Evolutionary conservation across 129 eudicot genomes (phyloP).

Genomic region (Artemisia tridentata): DNA sequence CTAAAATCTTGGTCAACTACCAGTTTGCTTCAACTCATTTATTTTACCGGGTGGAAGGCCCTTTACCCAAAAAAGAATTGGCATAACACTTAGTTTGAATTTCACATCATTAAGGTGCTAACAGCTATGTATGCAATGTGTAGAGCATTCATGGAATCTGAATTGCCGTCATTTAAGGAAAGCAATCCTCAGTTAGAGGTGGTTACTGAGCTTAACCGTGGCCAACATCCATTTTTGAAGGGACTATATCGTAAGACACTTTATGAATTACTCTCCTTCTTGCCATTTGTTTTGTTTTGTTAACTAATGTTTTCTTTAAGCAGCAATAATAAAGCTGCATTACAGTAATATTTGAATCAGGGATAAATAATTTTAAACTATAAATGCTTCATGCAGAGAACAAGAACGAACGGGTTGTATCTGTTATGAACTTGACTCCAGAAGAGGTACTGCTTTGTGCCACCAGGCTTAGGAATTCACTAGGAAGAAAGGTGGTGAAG

Average conservation of each 20-base stretch:
- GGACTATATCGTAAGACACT: conserved; percentile 68
- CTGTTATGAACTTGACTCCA: conserved; percentile 69
- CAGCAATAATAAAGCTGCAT: no score
- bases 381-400: conserved; percentile 43
- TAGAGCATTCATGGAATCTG: conserved; percentile 84
- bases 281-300: not conserved
- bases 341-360: not conserved
- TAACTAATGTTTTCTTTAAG: not conserved
- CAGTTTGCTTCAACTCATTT: no score
- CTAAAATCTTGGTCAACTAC: no score
- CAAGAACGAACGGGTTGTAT: conserved; percentile 84
- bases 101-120: conserved; percentile 8
- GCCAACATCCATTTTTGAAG: conserved; percentile 87
- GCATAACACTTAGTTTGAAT: not conserved
- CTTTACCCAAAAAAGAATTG: no score
- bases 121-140: conserved; percentile 23
- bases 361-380: not conserved
- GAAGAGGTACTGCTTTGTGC: conserved; percentile 71
- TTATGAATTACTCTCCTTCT: conserved; percentile 1
- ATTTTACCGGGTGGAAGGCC: no score
- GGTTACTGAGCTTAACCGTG: conserved; percentile 80
- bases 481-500: conserved; percentile 94
- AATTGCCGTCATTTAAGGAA: conserved; percentile 69
- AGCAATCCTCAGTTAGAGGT: conserved; percentile 89
- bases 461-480: conserved; percentile 73